These are phyloP conservation scores for Gaertneriomyces semiglobifer DNA, from an alignment of 192 early-diverging fungal genomes.

Conservation along the genomic window DNA sequence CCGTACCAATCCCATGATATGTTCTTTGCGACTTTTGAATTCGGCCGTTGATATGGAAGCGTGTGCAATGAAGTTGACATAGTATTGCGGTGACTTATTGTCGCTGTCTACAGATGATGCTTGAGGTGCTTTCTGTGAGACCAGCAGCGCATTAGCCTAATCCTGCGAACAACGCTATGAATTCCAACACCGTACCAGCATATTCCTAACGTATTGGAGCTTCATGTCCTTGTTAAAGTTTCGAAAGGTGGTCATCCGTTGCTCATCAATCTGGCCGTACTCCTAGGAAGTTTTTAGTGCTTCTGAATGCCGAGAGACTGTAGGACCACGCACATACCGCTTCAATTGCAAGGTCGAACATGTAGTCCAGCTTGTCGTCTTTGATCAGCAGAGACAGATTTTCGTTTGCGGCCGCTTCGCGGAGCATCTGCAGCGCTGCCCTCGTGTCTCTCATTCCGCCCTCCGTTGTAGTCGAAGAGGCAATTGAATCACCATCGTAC, in stretches of 20 bases:
- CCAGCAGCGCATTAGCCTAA: background rate
- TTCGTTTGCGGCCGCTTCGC: no score
- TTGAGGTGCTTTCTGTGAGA: no score
- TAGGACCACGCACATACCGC: slow-evolving; percentile 22
- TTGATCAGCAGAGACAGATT: no score
- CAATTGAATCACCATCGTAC: no score
- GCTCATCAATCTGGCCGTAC: slow-evolving; percentile 17
- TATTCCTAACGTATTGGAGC: slow-evolving; percentile 32
- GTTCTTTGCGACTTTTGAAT: slow-evolving; percentile 28
- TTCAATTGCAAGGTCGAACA: slow-evolving; percentile 42
- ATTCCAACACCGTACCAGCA: slow-evolving; percentile 20
- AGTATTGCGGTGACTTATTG: slow-evolving; percentile 34
- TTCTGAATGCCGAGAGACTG: background rate
- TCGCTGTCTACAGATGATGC: no score
- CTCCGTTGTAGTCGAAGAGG: no score
- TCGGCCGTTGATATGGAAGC: slow-evolving; percentile 11
- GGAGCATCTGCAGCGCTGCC: no score
- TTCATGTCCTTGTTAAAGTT: slow-evolving; percentile 37
- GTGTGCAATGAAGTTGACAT: slow-evolving; percentile 34
- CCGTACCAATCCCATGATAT: slow-evolving; percentile 36
- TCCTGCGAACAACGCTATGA: background rate
- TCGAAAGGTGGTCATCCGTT: slow-evolving; percentile 32
- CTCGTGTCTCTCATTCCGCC: no score
- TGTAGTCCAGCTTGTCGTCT: slow-evolving; percentile 12
- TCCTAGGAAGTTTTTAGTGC: background rate